phyloP scores from a whole-genome alignment of 1,284 basidiomycete species.

The Hemileia vastatrix region DNA sequence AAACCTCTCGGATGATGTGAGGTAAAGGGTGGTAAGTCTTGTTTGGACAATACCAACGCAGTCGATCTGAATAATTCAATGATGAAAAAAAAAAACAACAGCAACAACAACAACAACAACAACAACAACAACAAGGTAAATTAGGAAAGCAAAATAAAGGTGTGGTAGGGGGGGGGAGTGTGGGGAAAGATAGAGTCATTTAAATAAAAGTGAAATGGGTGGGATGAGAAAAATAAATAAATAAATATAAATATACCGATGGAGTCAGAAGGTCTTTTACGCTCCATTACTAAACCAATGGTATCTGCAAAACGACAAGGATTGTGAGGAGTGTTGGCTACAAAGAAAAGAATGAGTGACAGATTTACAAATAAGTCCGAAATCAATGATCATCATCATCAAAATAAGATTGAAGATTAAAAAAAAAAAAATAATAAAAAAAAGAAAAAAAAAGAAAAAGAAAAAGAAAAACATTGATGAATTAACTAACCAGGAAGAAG shows the following conservation, averaged over 20 bases:
- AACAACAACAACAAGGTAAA: neutral
- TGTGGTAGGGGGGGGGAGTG: neutral
- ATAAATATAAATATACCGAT: slow-evolving; percentile 22
- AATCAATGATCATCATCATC: neutral
- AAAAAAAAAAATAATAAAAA: neutral
- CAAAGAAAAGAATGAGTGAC: neutral
- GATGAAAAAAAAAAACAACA: neutral
- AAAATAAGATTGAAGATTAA: neutral
- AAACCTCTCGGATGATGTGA: slow-evolving; percentile 72
- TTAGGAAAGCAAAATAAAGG: neutral
- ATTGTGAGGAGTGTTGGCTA: slow-evolving; percentile 89
- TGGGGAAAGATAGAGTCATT: slow-evolving; percentile 41
- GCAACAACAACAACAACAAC: neutral
- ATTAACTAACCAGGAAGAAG: slow-evolving; percentile 64
- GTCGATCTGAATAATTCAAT: slow-evolving; percentile 56
- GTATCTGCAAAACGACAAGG: slow-evolving; percentile 84
- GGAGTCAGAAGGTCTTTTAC: slow-evolving; percentile 58
- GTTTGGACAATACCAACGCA: slow-evolving; percentile 88
- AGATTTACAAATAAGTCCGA: neutral
- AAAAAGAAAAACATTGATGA: neutral
- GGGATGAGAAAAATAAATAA: slow-evolving; percentile 36
- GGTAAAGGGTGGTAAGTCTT: slow-evolving; percentile 56
- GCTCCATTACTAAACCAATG: slow-evolving; percentile 86
- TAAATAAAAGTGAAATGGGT: too few relatives aligned
- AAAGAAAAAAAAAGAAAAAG: neutral